phyloP scores from a whole-genome alignment of 257 asterid species.

The Scutellaria barbata region DNA sequence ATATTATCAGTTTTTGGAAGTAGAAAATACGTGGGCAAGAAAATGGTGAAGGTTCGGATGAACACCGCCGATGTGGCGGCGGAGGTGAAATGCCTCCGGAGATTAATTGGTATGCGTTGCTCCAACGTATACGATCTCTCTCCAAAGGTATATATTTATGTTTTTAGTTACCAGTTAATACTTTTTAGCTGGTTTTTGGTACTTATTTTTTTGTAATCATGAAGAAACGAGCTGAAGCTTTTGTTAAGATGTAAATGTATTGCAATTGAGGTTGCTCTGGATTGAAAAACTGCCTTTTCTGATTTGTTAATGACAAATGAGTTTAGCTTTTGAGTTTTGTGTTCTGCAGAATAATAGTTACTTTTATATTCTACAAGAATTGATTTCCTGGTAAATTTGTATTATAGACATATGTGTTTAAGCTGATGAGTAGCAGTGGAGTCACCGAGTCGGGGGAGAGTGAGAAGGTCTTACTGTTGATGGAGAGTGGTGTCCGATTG shows the following conservation, averaged over 20 bases:
- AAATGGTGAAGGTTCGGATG: constrained; percentile 98
- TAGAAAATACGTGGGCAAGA: constrained; percentile 15
- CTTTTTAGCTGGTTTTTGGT: constrained; percentile 19
- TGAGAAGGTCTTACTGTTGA: constrained; percentile 88
- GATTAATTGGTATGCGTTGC: constrained; percentile 96
- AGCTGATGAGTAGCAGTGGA: constrained; percentile 97
- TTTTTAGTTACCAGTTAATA: neutral
- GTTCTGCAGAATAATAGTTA: constrained; percentile 3
- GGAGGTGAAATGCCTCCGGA: constrained; percentile 95
- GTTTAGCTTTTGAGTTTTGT: neutral
- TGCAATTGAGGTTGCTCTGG: neutral
- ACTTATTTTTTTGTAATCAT: neutral
- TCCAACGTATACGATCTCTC: constrained; percentile 95
- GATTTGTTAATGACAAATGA: constrained; percentile 1
- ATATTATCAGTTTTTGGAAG: constrained; percentile 10
- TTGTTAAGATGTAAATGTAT: neutral
- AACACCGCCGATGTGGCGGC: constrained; percentile 99
- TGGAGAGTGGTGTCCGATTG: constrained; percentile 97
- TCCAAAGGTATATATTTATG: constrained; percentile 59
- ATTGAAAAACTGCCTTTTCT: neutral
- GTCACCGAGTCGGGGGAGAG: constrained; percentile 96
- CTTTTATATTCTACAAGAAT: neutral
- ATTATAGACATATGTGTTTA: constrained; percentile 90
- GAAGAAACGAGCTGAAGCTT: constrained; percentile 11
- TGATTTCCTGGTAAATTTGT: constrained; percentile 10